A percentile compares a stretch with the other conserved stretches of the same genome.
These are phyloP conservation scores for Aspergillus niger DNA, from an alignment of 2,329 filamentous ascomycete genomes.

Conservation along the genomic window DNA sequence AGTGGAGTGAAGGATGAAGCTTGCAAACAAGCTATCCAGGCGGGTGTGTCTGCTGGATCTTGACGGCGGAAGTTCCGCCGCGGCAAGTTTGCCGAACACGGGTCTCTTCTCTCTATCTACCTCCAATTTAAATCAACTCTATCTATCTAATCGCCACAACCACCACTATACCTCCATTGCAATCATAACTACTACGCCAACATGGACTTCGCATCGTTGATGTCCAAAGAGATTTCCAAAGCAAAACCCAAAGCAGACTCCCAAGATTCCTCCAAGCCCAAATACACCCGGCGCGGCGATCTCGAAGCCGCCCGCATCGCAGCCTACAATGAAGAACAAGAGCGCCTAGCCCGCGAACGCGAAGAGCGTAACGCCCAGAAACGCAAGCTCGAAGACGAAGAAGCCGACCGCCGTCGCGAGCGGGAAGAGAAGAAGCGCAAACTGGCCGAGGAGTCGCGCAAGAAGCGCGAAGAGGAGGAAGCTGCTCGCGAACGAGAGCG, in stretches of 20 bases:
- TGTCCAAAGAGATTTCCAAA: slow-evolving; percentile 90
- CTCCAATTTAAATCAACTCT: not conserved
- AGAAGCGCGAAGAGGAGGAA: slow-evolving; percentile 70
- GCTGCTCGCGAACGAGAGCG: slow-evolving; percentile 71
- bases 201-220: slow-evolving; percentile 95
- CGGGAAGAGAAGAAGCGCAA: slow-evolving; percentile 80
- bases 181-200: slow-evolving; percentile 32
- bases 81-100: too few species aligned
- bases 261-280: slow-evolving; percentile 54
- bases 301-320: slow-evolving; percentile 78
- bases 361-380: slow-evolving; percentile 72
- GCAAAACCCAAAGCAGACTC: slow-evolving; percentile 54
- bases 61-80: too few species aligned
- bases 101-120: too few species aligned
- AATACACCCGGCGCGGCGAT: slow-evolving; percentile 84
- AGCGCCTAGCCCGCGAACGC: slow-evolving; percentile 70
- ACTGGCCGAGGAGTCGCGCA: slow-evolving; percentile 77
- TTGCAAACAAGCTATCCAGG: too few species aligned
- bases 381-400: slow-evolving; percentile 86
- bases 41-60: too few species aligned
- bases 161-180: not conserved
- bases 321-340: slow-evolving; percentile 80
- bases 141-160: not conserved
- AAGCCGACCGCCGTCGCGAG: slow-evolving; percentile 65
- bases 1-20: too few species aligned